Conservation (phyloP, 768 basidiomycete species). For the Auricularia auricula-judae region DNA sequence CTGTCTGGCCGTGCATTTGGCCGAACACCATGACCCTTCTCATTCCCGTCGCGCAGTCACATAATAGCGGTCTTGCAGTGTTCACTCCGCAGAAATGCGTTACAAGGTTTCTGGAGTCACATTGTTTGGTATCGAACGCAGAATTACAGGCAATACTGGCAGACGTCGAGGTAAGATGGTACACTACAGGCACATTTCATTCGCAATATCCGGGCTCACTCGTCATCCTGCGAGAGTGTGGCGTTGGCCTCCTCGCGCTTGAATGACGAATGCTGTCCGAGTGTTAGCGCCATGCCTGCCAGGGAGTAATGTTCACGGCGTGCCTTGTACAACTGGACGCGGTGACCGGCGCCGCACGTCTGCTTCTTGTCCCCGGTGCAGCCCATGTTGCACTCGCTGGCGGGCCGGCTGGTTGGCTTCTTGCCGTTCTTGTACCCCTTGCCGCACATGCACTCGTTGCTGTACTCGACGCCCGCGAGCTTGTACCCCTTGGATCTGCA, state of each 20-base stretch:
- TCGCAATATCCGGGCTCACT: too few relatives aligned
- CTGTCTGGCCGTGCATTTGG: too few relatives aligned
- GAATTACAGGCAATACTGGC: too few relatives aligned
- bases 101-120: too few relatives aligned
- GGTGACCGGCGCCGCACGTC: not conserved
- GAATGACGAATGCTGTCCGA: not conserved
- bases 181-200: too few relatives aligned
- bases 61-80: too few relatives aligned
- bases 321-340: not conserved
- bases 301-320: not conserved
- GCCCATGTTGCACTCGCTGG: not conserved
- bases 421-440: not conserved
- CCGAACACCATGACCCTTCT: too few relatives aligned
- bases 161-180: too few relatives aligned
- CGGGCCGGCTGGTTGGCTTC: not conserved
- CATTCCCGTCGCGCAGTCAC: too few relatives aligned
- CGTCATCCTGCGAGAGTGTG: not conserved
- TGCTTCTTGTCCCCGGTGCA: not conserved
- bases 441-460: not conserved
- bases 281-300: not conserved
- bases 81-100: too few relatives aligned
- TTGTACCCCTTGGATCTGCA: not conserved
- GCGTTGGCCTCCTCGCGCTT: not conserved
- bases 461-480: constrained; percentile 1
- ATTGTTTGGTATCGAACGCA: too few relatives aligned